Percentiles rank a stretch among this genome's conserved stretches.
phyloP scores from a whole-genome alignment of 352 stramenopile genomes.

The Pythium coloratum region DNA sequence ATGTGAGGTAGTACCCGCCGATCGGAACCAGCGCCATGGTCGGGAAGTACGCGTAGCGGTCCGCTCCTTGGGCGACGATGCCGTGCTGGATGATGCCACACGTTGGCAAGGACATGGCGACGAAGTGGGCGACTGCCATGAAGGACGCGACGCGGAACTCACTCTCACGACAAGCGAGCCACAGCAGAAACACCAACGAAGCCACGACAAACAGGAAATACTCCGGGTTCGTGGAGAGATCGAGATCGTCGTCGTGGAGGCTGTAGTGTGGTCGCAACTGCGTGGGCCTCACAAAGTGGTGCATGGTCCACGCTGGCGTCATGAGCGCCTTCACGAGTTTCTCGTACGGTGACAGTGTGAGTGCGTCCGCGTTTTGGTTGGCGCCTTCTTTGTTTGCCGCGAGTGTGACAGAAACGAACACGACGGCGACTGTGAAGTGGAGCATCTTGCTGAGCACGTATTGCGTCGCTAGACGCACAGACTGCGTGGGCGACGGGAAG shows the following conservation, averaged over 20 bases:
- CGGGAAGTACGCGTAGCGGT: conserved; percentile 74
- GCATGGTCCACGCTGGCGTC: conserved; percentile 38
- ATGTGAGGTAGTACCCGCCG: conserved; percentile 22
- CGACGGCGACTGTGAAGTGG: conserved; percentile 21
- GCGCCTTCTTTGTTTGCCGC: conserved; percentile 47
- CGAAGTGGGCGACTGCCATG: conserved; percentile 38
- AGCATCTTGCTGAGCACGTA: conserved; percentile 35
- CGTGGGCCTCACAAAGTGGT: conserved; percentile 44
- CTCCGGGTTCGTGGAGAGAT: conserved; percentile 32
- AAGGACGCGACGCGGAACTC: conserved; percentile 13
- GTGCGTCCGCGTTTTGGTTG: conserved; percentile 37
- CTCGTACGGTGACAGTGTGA: conserved; percentile 38
- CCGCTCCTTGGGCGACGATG: conserved; percentile 46
- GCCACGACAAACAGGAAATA: conserved; percentile 33
- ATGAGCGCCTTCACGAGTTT: conserved; percentile 48
- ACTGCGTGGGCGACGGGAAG: conserved; percentile 1
- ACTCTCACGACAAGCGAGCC: conserved; percentile 1
- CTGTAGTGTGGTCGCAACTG: conserved; percentile 61
- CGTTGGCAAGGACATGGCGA: conserved; percentile 53
- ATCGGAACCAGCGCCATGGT: conserved; percentile 45
- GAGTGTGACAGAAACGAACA: conserved; percentile 43
- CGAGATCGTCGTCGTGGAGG: conserved; percentile 37
- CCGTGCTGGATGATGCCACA: conserved; percentile 72
- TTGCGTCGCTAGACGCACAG: neutral
- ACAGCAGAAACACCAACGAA: conserved; percentile 17